phyloP scores from a whole-genome alignment of 768 basidiomycete species.

The Arthromyces matolae region DNA sequence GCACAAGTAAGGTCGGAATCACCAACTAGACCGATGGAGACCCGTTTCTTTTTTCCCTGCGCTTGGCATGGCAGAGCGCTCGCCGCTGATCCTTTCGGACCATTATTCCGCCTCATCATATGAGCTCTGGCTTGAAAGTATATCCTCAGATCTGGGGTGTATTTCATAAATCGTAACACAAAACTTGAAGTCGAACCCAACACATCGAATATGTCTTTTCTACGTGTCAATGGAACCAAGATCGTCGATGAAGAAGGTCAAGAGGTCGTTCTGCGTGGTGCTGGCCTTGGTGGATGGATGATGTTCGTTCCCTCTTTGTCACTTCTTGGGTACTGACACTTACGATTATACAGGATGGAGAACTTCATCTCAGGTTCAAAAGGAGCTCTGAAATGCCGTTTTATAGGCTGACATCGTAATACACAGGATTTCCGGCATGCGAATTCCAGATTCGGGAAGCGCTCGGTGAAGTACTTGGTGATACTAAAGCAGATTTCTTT shows the following conservation, averaged over 20 bases:
- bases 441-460: conserved; percentile 75
- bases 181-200: too few species aligned
- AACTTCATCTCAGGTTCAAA: conserved; percentile 63
- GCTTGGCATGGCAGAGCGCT: too few species aligned
- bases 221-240: conserved; percentile 56
- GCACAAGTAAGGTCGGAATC: too few species aligned
- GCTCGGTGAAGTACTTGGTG: conserved; percentile 60
- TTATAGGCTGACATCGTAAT: not conserved
- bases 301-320: conserved; percentile 38
- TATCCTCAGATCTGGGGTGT: not conserved
- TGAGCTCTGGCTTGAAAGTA: too few species aligned
- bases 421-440: conserved; percentile 77
- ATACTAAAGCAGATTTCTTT: conserved; percentile 68
- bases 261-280: conserved; percentile 62
- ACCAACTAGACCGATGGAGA: too few species aligned
- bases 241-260: conserved; percentile 54
- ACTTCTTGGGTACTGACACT: not conserved
- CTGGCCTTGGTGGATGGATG: conserved; percentile 81
- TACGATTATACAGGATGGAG: conserved; percentile 52
- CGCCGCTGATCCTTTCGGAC: too few species aligned
- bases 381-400: not conserved
- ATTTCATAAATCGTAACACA: too few species aligned
- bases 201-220: conserved; percentile 56
- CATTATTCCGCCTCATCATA: too few species aligned
- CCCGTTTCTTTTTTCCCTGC: too few species aligned